Evolutionary conservation across 2,329 filamentous ascomycete genomes (phyloP), one percentile per base, ranked within the genome.

Genomic region (Hortaea werneckii): DNA sequence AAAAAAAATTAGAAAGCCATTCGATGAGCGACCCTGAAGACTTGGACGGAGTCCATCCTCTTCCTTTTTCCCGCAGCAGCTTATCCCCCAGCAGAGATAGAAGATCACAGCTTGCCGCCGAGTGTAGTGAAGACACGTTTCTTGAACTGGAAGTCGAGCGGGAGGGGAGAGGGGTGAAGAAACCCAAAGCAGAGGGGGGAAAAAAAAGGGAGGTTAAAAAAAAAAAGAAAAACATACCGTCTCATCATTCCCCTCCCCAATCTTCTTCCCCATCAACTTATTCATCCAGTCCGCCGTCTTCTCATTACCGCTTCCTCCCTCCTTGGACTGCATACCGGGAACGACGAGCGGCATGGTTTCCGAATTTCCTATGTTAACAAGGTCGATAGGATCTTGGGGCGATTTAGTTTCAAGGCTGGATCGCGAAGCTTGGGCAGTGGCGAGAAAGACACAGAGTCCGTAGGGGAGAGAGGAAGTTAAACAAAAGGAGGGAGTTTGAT

Each of bases 311-410:
- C 20, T 20, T 4, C 20, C 20, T 50, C 54, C 59, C 47, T 63
- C 64, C 40, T 61, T 66, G 57, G 62, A 65, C 58, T 64, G 64
- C 35, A 72, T 53, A 44, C 69, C 70, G 38, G 72, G 71, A 10
- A 74, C 66, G 49, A 75, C 70, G 60, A 75, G 71, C 63, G 71
- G 71, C 72, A 75, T 75, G 29, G 42, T 56, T 10, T n/a, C n/a
- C 11, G 32, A 2, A 4, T 9, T 35, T 4, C 2, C 9, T 20
- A 4, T 4, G 20, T 20, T 20, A 20, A 27, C 8, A 8, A 37
- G 7, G n/a, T 44, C 4, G 12, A 11, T 6, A 6, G 39, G 6
- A 37, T 41, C 6, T 41, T 29, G 37, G 9, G 37, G n/a, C 5
- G 32, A 35, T 4, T 35, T 4, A 12, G 12, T 35, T 10, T 35